A percentile compares a stretch with the other conserved stretches of the same genome.
Evolutionary conservation across 306 rosid genomes (phyloP).

Genomic region (Begonia loranthoides): DNA sequence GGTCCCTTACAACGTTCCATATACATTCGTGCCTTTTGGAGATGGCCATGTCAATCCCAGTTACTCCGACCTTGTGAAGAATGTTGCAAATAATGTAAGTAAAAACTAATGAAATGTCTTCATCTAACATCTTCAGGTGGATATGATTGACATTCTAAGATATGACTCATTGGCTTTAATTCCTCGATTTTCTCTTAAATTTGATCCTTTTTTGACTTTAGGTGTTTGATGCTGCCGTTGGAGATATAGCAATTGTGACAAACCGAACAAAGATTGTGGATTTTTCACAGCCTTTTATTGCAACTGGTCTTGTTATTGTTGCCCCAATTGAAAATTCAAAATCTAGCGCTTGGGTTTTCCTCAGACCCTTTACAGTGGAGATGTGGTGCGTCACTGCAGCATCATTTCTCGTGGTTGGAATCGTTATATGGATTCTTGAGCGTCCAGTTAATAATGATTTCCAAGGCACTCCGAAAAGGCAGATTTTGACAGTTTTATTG

Average conservation of each 20-base stretch:
- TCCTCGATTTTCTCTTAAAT: too few species aligned
- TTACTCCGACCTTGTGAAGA: conserved; percentile 53
- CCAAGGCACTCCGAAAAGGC: conserved; percentile 91
- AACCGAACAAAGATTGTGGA: conserved; percentile 73
- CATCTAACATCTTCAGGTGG: not conserved
- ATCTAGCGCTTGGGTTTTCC: conserved; percentile 84
- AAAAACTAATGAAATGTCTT: conserved; percentile 9
- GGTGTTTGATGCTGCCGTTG: conserved; percentile 86
- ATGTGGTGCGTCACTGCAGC: conserved; percentile 73
- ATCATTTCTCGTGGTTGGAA: conserved; percentile 55
- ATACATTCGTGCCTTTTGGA: conserved; percentile 52
- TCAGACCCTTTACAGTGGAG: conserved; percentile 73
- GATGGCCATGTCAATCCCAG: conserved; percentile 63
- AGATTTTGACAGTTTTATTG: conserved; percentile 60
- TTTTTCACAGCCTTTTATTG: conserved; percentile 88
- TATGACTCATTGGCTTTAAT: too few species aligned
- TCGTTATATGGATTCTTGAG: conserved; percentile 93
- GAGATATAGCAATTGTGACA: conserved; percentile 85
- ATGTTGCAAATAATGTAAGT: conserved; percentile 53
- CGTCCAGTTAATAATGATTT: conserved; percentile 78
- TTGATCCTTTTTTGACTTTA: conserved; percentile 14
- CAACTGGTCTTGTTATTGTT: conserved; percentile 81
- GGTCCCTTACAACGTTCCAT: conserved; percentile 73
- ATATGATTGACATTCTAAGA: too few species aligned
- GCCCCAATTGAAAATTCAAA: conserved; percentile 45